These are phyloP conservation scores for Boletellus ananiceps DNA, from an alignment of 768 basidiomycete genomes.

Conservation along the genomic window DNA sequence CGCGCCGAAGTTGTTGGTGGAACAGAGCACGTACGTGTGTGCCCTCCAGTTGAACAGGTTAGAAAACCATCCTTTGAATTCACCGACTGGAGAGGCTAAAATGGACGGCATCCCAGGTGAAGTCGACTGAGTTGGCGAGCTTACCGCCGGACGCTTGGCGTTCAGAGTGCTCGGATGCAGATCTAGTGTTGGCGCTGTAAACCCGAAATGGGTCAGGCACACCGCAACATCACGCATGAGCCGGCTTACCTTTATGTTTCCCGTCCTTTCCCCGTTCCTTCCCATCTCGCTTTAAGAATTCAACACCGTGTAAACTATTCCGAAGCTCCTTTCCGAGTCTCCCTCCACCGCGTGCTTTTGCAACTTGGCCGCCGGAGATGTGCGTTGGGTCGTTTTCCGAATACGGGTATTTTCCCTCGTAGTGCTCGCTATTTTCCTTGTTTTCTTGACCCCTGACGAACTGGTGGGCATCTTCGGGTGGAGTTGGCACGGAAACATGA, in stretches of 20 bases:
- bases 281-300: slow-evolving; percentile 28
- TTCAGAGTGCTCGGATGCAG: slow-evolving; percentile 37
- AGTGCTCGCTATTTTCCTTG: slow-evolving; percentile 37
- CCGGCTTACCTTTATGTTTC: slow-evolving; percentile 47
- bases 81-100: slow-evolving; percentile 70
- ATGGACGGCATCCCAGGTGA: slow-evolving; percentile 36
- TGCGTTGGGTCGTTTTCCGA: slow-evolving; percentile 18
- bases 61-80: slow-evolving; percentile 92
- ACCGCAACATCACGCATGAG: neutral
- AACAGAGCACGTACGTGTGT: slow-evolving; percentile 52
- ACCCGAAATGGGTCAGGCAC: neutral
- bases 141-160: slow-evolving; percentile 45
- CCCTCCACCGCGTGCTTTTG: slow-evolving; percentile 27
- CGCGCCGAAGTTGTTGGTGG: slow-evolving; percentile 47
- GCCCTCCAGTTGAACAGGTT: slow-evolving; percentile 92
- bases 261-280: slow-evolving; percentile 48
- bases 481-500: slow-evolving; percentile 7
- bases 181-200: slow-evolving; percentile 54
- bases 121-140: slow-evolving; percentile 46
- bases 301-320: slow-evolving; percentile 39
- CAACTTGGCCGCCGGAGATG: slow-evolving; percentile 30
- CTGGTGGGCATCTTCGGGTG: slow-evolving; percentile 12
- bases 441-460: slow-evolving; percentile 20
- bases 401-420: slow-evolving; percentile 12
- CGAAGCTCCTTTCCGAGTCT: slow-evolving; percentile 47